Evolutionary conservation across 2,329 filamentous ascomycete genomes (phyloP).

Genomic region (Arthrinium puccinioides): DNA sequence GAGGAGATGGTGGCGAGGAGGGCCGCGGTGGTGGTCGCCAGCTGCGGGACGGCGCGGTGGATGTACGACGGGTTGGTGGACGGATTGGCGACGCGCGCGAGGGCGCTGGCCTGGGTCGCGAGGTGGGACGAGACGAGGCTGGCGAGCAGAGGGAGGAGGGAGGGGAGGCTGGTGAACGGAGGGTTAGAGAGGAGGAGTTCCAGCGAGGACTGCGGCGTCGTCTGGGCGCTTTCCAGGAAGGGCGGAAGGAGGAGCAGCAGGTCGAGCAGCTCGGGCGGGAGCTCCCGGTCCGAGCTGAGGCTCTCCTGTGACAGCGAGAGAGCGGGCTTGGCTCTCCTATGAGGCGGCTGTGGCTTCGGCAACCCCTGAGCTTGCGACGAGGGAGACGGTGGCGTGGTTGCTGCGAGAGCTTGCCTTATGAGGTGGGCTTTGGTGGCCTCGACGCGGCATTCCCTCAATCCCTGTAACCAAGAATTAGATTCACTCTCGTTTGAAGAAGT

Average conservation of each 20-base stretch:
- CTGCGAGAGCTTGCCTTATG: constrained; percentile 41
- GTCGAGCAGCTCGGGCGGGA: constrained; percentile 41
- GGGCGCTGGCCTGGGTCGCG: constrained; percentile 36
- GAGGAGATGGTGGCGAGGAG: constrained; percentile 26
- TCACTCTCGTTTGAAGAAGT: background rate
- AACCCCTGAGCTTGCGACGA: constrained; percentile 10
- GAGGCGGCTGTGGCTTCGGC: constrained; percentile 3
- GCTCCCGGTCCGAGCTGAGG: constrained; percentile 13
- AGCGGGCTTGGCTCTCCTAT: constrained; percentile 16
- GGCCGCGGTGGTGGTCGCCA: constrained; percentile 31
- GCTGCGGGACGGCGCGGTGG: constrained; percentile 47
- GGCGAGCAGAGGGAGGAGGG: constrained; percentile 39
- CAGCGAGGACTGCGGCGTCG: constrained; percentile 27
- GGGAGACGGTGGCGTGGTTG: constrained; percentile 24
- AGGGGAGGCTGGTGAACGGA: constrained; percentile 39
- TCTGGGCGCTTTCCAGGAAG: constrained; percentile 30
- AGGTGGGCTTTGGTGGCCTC: constrained; percentile 42
- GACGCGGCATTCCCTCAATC: constrained; percentile 41
- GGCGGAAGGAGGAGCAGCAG: constrained; percentile 48
- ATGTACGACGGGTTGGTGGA: constrained; percentile 47
- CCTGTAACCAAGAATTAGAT: constrained; percentile 24
- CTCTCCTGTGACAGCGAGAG: constrained; percentile 10
- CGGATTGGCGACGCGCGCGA: constrained; percentile 41
- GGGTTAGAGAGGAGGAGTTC: constrained; percentile 40
- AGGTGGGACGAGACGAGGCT: constrained; percentile 42